Base-by-base conservation (phyloP, 2,329 filamentous ascomycete genomes). In the Trichothecium roseum region DNA sequence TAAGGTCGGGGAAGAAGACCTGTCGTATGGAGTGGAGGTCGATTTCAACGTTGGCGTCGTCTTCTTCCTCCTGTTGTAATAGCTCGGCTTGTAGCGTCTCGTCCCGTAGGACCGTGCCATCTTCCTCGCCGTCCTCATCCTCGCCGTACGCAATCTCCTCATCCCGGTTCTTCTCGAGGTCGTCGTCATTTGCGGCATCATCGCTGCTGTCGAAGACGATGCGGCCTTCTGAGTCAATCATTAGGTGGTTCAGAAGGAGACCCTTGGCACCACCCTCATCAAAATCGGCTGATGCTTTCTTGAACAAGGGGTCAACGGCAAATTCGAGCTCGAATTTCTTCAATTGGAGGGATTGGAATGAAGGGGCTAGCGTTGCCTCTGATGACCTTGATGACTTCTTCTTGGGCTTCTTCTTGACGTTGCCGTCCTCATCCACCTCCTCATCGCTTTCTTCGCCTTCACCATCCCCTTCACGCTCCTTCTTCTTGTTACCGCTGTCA, bases 151-250 rank as follows among this genome's bases (percentile, higher is more conserved):
- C 54, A 24, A 57, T 58, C 30, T 62, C 62, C 14, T 50, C 66
- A 42, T 50, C 62, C 40, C 52, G 62, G 28, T 51, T 53, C 42
- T 54, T 57, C 14, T 47, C 48, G 5, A 48, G 44, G 12, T 38
- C 55, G 46, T 37, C 54, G 14, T 63, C 63, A 43, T 79, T 74
- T 13, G 65, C 72, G 15, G 72, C 60, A 55, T 96, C 91, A 55
- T 98, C 89, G 52, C 88, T 96, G 63, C 89, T 96, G 61, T 98
- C 91, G 53, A 98, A 98, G 5, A 98, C 88, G 42, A 98, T 98
- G 26, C 89, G 77, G 29, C 91, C 91, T 44, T 86, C 78, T 2
- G 77, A 75, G 57, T 98, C 91, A 44, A 98, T 95, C 52, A 89
- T 85, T n/a, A 98, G 69, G 58, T 98, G 89, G 52, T 98, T 98